Conservation (phyloP, 106 monocot genomes). For the Dendrobium huoshanense region DNA sequence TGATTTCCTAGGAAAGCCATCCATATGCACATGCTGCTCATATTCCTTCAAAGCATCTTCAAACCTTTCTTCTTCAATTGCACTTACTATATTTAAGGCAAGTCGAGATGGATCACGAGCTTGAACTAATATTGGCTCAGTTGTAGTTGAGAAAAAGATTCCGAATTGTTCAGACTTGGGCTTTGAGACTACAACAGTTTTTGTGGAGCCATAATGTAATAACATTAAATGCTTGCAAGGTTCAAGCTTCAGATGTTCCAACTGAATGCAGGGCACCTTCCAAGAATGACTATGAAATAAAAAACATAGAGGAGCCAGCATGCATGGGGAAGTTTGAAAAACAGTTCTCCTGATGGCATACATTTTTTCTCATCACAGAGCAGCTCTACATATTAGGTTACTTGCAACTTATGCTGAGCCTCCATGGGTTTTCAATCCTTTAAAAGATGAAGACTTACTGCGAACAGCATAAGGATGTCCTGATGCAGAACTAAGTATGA, state of each 20-base stretch:
- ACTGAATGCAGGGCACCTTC: not conserved
- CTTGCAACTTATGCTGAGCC: not conserved
- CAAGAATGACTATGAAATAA: conserved; percentile 2
- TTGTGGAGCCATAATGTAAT: not conserved
- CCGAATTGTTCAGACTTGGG: not conserved
- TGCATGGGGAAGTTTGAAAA: not conserved
- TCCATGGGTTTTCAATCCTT: not conserved
- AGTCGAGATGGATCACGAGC: conserved; percentile 32
- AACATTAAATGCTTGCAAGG: not conserved
- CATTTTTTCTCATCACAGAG: conserved; percentile 14
- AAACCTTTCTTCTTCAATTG: conserved; percentile 46
- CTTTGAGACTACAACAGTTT: not conserved
- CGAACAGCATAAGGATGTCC: not conserved
- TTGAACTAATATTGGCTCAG: conserved; percentile 35
- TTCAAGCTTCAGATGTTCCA: not conserved
- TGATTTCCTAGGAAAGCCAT: conserved; percentile 66
- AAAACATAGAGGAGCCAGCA: not conserved
- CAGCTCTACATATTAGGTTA: not conserved
- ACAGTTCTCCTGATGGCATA: conserved; percentile 15
- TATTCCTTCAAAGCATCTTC: conserved; percentile 74
- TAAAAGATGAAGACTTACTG: not conserved
- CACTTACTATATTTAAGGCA: conserved; percentile 32
- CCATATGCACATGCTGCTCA: conserved; percentile 52
- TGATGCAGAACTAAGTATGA: too few relatives aligned
- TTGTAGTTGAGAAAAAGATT: conserved; percentile 15